Evolutionary conservation across 2,329 filamentous ascomycete genomes (phyloP), one percentile per base, ranked within the genome.

Genomic region (Cytospora piceicola): DNA sequence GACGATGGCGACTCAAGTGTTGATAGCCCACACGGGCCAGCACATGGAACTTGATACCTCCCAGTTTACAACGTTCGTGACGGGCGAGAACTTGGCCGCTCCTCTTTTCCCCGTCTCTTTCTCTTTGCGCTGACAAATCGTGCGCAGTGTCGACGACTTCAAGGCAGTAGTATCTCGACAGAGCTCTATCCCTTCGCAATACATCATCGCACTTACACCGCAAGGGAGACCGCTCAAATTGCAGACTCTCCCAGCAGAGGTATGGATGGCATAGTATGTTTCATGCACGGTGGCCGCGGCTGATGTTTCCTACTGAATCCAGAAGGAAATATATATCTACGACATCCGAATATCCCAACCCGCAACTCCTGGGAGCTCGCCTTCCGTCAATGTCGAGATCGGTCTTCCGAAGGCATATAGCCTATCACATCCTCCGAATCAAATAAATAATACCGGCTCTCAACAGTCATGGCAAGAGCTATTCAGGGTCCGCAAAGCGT

Each of bases 311-410:
- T 3, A 12, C 27, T 36, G 22, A 39, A 46, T 27, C 5, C 64
- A 96, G 90, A 91, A 88, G 70, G 93, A 98, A 76, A 88, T 99
- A 65, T 98, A 91, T 75, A 87, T 98, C 61, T 99, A 96, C 78
- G 93, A 97, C 77, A 90, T 93, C 68, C 88, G 89, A 71, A 87
- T 90, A 72, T 88, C 90, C 69, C 84, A 89, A 69, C 77, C 86
- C 59, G 79, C 83, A 58, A 81, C 84, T 60, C 72, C 83, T 9
- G 78, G 77, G 46, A 75, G 78, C 56, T 73, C 80, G 8, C 77
- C 80, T 22, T 77, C 78, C 22, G 75, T 82, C 29, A 72, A 72
- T 62, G 75, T 82, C 67, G 83, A 87, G 64, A 72, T 81, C 67
- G 80, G 84, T 55, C 73, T 81, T 39, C 86, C 84, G 42, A 82